Base-by-base conservation (phyloP, 169 alveolate species). In the Cyclospora cayetanensis region DNA sequence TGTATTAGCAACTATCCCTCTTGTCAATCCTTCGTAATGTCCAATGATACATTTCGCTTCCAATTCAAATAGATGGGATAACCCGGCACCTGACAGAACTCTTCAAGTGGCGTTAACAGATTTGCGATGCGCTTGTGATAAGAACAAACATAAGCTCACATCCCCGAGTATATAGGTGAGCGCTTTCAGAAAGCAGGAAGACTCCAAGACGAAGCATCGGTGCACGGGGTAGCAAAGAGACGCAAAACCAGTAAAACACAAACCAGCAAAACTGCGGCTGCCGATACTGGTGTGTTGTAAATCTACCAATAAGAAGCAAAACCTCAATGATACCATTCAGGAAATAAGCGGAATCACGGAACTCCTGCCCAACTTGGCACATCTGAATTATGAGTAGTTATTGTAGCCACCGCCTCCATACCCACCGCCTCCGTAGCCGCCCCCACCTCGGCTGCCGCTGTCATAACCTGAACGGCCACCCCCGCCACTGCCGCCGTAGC, bases 401-500 rank as follows among this genome's bases (percentile, higher is more conserved):
- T 80, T 80, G 89, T 80, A 80, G 11, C 89, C 89, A 20, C 20
- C 43, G 74, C 89, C 89, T 35, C 89, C 89, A n/a, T 52, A 52
- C 18, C 74, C 50, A 4, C 89, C 74, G 42, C 89, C 91, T 37
- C 90, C 90, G 22, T 80, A 80, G 29, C 88, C 88, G 46, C 34
- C 86, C 43, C 91, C 88, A 22, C 68, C 34, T 43, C 22, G 20
- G 53, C 31, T 11, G 3, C 53, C 90, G 27, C 22, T 70, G 42
- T 82, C 89, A 1, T 93, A 63, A 90, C 68, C 63, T 65, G 77
- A 89, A 7, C 95, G 93, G 66, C 96, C 83, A 80, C 95, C 92
- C 53, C 92, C 50, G 41, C 95, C 93, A 29, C 93, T 85, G 42
- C 93, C 91, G 35, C 95, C 95, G 25, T 91, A 46, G 50, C 94